phyloP scores from a whole-genome alignment of 352 stramenopile species.

The Phytophthora europaea region DNA sequence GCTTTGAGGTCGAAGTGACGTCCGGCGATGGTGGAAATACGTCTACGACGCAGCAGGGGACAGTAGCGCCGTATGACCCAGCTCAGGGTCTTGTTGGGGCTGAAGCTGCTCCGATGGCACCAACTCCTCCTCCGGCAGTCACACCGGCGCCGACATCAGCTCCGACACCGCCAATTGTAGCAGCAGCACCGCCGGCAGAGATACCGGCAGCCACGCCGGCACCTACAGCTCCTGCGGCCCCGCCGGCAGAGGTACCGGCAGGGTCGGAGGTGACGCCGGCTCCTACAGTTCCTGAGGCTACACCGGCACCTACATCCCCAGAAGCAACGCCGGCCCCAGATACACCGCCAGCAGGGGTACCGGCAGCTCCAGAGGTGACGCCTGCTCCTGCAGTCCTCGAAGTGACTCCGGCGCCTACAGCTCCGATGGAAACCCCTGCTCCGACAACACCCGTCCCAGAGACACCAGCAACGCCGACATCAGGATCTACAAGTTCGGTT shows the following conservation, averaged over 20 bases:
- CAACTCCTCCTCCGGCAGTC: background rate
- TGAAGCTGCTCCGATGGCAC: constrained; percentile 1
- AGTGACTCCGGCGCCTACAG: background rate
- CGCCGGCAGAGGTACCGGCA: background rate
- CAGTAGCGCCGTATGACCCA: background rate
- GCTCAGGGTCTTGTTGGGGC: constrained; percentile 2
- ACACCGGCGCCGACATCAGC: constrained; percentile 1
- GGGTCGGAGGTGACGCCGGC: constrained; percentile 2
- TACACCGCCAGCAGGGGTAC: background rate
- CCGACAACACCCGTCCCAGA: constrained; percentile 1
- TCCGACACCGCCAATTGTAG: constrained; percentile 13
- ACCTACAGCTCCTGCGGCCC: background rate
- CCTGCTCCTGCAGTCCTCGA: background rate
- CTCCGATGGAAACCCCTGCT: background rate
- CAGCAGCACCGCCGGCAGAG: constrained; percentile 8
- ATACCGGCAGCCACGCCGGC: background rate
- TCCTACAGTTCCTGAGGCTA: background rate
- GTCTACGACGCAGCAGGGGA: constrained; percentile 1
- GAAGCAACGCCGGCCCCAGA: background rate
- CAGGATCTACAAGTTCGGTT: background rate
- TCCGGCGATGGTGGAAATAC: constrained; percentile 1
- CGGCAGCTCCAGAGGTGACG: constrained; percentile 2
- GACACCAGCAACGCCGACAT: constrained; percentile 1
- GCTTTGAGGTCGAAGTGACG: constrained; percentile 66
- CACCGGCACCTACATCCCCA: constrained; percentile 3